phyloP scores from a whole-genome alignment of 1,284 basidiomycete genomes.

The Xerocomus alliaceus region DNA sequence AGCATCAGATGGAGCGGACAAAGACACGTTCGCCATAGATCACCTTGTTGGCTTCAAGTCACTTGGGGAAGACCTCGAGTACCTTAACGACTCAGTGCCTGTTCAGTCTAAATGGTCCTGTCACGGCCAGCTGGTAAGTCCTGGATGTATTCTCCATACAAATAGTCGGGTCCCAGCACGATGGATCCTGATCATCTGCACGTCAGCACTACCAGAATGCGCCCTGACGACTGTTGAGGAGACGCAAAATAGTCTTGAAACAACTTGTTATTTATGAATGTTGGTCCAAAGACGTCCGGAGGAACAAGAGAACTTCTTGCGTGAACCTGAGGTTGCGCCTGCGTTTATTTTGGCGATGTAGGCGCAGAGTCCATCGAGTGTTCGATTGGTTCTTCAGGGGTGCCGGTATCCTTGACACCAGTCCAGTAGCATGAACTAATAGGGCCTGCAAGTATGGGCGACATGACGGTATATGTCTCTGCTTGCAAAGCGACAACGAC shows the following conservation, averaged over 20 bases:
- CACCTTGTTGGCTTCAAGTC: constrained; percentile 28
- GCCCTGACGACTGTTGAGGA: too few species aligned
- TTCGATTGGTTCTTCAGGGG: constrained; percentile 49
- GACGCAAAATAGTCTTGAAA: constrained; percentile 57
- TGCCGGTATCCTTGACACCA: constrained; percentile 55
- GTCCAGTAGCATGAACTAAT: constrained; percentile 54
- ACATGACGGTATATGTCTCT: too few species aligned
- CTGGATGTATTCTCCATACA: constrained; percentile 29
- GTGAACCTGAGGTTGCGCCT: constrained; percentile 2
- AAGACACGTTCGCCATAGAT: constrained; percentile 15
- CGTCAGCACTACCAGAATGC: too few species aligned
- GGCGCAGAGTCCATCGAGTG: constrained; percentile 55
- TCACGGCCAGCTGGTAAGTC: constrained; percentile 13
- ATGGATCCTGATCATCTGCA: constrained; percentile 24
- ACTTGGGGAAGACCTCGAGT: constrained; percentile 27
- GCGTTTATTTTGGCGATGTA: constrained; percentile 56
- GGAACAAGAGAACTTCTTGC: constrained; percentile 55
- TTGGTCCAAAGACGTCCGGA: constrained; percentile 56
- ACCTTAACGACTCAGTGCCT: constrained; percentile 17
- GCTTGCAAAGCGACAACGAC: too few species aligned
- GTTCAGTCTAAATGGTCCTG: constrained; percentile 20
- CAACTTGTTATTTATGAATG: constrained; percentile 56
- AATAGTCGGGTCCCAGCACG: constrained; percentile 40
- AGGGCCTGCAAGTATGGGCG: constrained; percentile 46
- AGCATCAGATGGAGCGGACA: background rate